These are phyloP conservation scores for Nakataea oryzae DNA, from an alignment of 2,329 filamentous ascomycete genomes.

Conservation along the genomic window DNA sequence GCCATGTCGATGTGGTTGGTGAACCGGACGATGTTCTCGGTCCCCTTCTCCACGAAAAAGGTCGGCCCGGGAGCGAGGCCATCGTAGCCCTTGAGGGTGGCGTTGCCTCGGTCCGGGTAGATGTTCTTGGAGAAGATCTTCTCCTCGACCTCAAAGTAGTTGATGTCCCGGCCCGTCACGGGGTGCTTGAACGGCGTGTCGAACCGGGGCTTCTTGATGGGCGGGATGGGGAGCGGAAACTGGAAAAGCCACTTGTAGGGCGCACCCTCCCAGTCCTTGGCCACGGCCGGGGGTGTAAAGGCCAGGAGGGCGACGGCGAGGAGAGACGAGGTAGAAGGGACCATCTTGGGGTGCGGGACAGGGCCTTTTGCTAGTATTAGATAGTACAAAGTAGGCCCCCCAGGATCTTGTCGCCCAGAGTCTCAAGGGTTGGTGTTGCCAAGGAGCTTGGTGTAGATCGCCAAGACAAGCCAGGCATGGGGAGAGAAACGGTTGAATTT, in stretches of 20 bases:
- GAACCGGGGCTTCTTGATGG: conserved; percentile 8
- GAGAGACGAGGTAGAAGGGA: not conserved
- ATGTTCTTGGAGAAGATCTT: conserved; percentile 14
- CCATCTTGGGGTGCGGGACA: not conserved
- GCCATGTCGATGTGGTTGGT: conserved; percentile 29
- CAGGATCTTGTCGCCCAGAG: no score
- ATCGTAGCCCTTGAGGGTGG: conserved; percentile 30
- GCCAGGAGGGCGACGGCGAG: not conserved
- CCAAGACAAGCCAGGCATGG: no score
- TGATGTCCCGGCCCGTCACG: conserved; percentile 18
- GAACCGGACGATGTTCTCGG: conserved; percentile 37
- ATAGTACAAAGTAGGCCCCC: no score
- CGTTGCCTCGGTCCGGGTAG: conserved; percentile 11
- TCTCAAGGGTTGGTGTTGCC: no score
- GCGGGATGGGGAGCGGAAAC: conserved; percentile 11
- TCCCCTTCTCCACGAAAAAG: conserved; percentile 30
- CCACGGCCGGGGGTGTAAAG: not conserved
- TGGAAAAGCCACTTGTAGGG: conserved; percentile 13
- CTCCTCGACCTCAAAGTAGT: conserved; percentile 14
- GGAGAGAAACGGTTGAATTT: no score
- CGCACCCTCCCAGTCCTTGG: conserved; percentile 12
- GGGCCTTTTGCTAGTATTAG: no score
- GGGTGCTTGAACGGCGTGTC: conserved; percentile 19
- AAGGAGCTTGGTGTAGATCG: no score
- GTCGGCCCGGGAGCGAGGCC: conserved; percentile 37